Evolutionary conservation across 1,284 basidiomycete genomes (phyloP), one percentile per base, ranked within the genome.

Genomic region (Malassezia dermatis): DNA sequence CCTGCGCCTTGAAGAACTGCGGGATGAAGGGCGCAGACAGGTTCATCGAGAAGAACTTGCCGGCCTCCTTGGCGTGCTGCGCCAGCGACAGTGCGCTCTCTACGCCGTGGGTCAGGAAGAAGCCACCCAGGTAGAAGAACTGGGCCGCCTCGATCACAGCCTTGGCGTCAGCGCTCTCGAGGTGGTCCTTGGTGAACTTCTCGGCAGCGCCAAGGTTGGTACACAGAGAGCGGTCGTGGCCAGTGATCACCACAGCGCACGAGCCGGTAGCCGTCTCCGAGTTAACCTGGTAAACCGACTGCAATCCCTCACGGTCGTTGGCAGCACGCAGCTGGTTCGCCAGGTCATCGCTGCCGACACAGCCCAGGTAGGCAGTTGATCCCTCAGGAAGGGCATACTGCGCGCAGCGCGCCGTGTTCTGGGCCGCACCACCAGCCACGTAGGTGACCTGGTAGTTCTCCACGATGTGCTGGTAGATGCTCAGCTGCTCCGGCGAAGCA

Each of bases 21-120:
- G 88, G 80, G 75, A 98, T 94, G 81, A 96, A 98, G 32, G 94
- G 94, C 1, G 94, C 94, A 13, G 89, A 94, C 65, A 99, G 82
- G 81, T 98, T 98, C 71, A 96, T 79, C 12, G 83, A 58, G 62
- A 74, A 74, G 26, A 59, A 53, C 48, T 93, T 94, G 69, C 84
- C 82, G 15, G 80, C 80, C 46, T 79, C 78, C 15, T 86, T 83
- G n/a, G 88, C 86, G 67, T 85, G 83, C 76, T 88, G 83, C 73
- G 86, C 85, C 53, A 98, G 75, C 64, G 85, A 80, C 46, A 90
- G 76, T 39, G 84, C 84, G 52, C 82, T 82, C 66, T 85, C 84
- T 56, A 83, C 75, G 51, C 91, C 91, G 76, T 98, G 93, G 21
- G 93, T 94, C 62, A 98, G 81, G 83, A 98, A 96, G 81, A 86